Base-by-base conservation (phyloP, 139 green algal species). In the Ettlia oleoabundans region DNA sequence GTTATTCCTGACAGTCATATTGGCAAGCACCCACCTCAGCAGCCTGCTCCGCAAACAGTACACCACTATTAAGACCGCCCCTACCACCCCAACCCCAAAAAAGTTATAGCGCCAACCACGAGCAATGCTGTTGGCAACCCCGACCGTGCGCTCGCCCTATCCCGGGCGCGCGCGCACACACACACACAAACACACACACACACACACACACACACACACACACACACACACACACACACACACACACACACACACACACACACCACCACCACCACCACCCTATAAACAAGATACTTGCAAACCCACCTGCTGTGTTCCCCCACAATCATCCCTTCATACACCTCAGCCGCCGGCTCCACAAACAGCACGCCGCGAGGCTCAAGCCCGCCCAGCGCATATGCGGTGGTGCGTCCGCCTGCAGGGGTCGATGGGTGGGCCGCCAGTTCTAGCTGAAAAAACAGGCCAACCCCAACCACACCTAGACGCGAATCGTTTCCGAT, bases 261-360 rank as follows among this genome's bases (percentile, higher is more conserved):
- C 68, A 58, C n/a, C 68, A 33, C 68, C 40, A 33, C 40, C n/a
- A 18, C 68, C 35, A 32, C 68, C 19, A 9, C 68, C 38, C 76
- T 82, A 62, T 41, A 71, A 70, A 28, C 67, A 4, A 21, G 24
- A 81, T n/a, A 33, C 26, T 26, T 64, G 2, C 51, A 74, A 28
- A 19, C 28, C 28, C 41, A 65, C 42, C 88, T 81, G 28, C 40
- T 89, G 86, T 94, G 82, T 84, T 97, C 93, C 15, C 93, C 95
- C 8, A 98, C 87, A 1, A 98, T 81, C 92, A 96, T 96, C 28
- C 95, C 94, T 1, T 84, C 80, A 80, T 98, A 97, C 79, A 95
- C 91, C 8, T 92, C 92, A 0, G 84, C 69, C 0, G 88, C 86
- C 2, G 85, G 83, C 13, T 69, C 71, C 3, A 97, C 85, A 82